Conservation (phyloP, 129 eudicot genomes). For the Tagetes patula region DNA sequence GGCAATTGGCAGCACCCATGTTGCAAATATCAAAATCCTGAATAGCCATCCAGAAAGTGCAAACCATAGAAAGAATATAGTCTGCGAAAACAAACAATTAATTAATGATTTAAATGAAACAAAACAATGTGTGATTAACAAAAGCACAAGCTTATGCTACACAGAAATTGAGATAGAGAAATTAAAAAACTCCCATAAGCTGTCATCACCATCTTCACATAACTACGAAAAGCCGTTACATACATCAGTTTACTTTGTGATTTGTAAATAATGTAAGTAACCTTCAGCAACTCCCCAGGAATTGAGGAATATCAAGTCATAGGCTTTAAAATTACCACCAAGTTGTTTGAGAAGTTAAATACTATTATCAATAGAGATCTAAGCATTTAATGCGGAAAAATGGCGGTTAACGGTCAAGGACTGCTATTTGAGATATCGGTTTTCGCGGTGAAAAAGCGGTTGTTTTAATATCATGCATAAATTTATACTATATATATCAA, state of each 20-base stretch:
- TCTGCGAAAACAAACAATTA: constrained; percentile 40
- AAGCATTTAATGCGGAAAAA: too few relatives aligned
- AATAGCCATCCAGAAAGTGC: constrained; percentile 95
- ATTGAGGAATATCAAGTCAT: not conserved
- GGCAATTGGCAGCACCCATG: constrained; percentile 85
- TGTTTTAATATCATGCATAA: too few relatives aligned
- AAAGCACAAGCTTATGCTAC: not conserved
- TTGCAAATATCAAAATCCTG: constrained; percentile 61
- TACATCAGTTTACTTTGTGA: not conserved
- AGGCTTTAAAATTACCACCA: not conserved
- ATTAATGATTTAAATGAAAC: not conserved
- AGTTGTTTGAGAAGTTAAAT: not conserved
- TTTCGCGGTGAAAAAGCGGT: too few relatives aligned
- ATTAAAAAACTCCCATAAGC: not conserved
- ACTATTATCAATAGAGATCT: not conserved
- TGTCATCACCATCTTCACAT: not conserved
- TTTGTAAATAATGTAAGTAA: not conserved
- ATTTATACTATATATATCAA: too few relatives aligned
- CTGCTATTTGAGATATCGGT: too few relatives aligned
- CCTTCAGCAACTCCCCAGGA: constrained; percentile 1
- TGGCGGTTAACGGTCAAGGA: too few relatives aligned
- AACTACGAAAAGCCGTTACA: not conserved
- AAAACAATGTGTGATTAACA: not conserved
- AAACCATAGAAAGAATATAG: constrained; percentile 86
- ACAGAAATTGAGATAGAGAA: not conserved